phyloP scores from a whole-genome alignment of 495 filamentous ascomycete species.

The Paragyromitra xinjiangensis region DNA sequence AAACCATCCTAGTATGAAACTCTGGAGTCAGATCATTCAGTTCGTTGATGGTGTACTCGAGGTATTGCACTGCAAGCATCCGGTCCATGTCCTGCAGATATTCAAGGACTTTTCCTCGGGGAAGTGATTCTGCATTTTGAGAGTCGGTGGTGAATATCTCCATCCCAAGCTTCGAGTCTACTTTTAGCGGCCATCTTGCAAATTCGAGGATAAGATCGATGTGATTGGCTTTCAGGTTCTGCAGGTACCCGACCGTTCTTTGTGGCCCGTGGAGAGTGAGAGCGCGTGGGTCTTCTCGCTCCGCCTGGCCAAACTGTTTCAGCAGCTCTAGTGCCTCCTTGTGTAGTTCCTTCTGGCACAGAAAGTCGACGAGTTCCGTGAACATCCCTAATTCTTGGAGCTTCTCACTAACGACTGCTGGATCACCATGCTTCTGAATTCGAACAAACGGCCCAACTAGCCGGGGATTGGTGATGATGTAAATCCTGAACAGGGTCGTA shows the following conservation, averaged over 20 bases:
- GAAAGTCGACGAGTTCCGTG: conserved; percentile 94
- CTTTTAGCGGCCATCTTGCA: conserved; percentile 81
- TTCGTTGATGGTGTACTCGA: conserved; percentile 91
- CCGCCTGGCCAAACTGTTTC: conserved; percentile 78
- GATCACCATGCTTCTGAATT: conserved; percentile 96
- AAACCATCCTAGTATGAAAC: conserved; percentile 83
- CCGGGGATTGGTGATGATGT: conserved; percentile 87
- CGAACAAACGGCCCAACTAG: conserved; percentile 91
- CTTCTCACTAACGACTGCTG: conserved; percentile 91
- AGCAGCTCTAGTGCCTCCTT: conserved; percentile 85
- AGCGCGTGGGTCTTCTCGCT: conserved; percentile 69
- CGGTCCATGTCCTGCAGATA: conserved; percentile 76
- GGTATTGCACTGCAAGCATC: conserved; percentile 77
- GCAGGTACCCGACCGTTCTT: conserved; percentile 87
- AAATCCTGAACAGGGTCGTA: conserved; percentile 89
- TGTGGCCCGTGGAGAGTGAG: conserved; percentile 81
- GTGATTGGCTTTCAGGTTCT: conserved; percentile 83
- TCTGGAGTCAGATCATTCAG: conserved; percentile 83
- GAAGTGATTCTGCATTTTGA: conserved; percentile 90
- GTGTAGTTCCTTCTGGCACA: conserved; percentile 94
- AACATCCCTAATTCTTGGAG: conserved; percentile 88
- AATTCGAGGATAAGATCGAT: conserved; percentile 94
- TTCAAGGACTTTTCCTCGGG: conserved; percentile 74
- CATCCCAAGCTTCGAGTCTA: conserved; percentile 82
- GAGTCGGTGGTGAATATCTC: conserved; percentile 93